Conservation (phyloP, 2,329 filamentous ascomycete genomes). For the Grosmannia penicillata region DNA sequence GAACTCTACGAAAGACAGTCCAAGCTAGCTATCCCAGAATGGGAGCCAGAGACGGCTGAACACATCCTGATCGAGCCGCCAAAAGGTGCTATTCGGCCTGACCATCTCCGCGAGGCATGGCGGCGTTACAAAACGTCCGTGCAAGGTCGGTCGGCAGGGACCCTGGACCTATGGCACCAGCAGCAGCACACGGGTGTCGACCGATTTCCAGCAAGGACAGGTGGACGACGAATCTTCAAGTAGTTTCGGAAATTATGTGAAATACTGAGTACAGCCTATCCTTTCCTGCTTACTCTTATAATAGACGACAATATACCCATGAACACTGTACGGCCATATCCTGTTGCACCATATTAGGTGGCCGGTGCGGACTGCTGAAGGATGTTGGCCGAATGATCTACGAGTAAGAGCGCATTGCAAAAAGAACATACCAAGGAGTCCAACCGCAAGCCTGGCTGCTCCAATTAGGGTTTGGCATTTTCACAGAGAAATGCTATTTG, state of each 20-base stretch:
- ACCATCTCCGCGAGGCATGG: constrained; percentile 61
- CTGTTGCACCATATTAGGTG: too few species aligned
- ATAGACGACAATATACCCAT: too few species aligned
- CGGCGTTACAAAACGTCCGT: constrained; percentile 49
- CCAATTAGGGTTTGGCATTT: too few species aligned
- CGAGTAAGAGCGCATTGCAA: too few species aligned
- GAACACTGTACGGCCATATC: too few species aligned
- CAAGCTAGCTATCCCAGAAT: constrained; percentile 12
- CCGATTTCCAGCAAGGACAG: constrained; percentile 39
- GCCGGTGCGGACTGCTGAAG: too few species aligned
- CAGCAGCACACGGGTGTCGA: constrained; percentile 46
- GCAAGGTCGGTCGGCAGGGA: constrained; percentile 48
- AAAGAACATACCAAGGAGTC: too few species aligned
- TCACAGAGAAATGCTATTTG: too few species aligned
- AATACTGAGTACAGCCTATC: background rate
- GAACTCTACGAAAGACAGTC: constrained; percentile 19
- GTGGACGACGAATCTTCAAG: constrained; percentile 36
- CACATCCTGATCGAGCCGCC: constrained; percentile 21
- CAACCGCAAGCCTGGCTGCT: too few species aligned
- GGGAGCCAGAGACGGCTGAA: constrained; percentile 14
- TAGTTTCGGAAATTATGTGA: constrained; percentile 17
- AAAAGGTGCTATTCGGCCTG: constrained; percentile 51
- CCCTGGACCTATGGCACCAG: constrained; percentile 44
- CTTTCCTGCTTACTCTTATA: too few species aligned
- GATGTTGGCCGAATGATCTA: too few species aligned